phyloP scores from a whole-genome alignment of 495 filamentous ascomycete genomes.

The Pseudotulostoma volvatum region DNA sequence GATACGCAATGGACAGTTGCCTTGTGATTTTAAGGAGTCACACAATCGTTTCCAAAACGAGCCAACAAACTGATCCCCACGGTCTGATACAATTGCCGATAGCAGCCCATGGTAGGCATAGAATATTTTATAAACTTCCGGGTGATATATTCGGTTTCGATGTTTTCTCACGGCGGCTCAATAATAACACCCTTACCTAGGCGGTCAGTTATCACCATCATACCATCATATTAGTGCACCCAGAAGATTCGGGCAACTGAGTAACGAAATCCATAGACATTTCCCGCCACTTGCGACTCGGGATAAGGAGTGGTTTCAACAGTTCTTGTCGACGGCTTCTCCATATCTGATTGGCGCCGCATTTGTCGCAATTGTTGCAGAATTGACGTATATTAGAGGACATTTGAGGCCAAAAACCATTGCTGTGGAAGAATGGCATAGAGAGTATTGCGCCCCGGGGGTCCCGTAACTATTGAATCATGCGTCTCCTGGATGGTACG shows the following conservation, averaged over 20 bases:
- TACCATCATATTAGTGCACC: too few relatives aligned
- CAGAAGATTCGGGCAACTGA: too few relatives aligned
- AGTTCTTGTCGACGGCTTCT: slow-evolving; percentile 5
- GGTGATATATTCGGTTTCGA: slow-evolving; percentile 3
- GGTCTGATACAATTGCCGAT: slow-evolving; percentile 8
- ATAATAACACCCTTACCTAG: slow-evolving; percentile 6
- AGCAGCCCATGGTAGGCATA: slow-evolving; percentile 4
- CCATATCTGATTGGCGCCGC: slow-evolving; percentile 1
- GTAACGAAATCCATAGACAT: slow-evolving; percentile 10
- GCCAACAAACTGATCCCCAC: slow-evolving; percentile 7
- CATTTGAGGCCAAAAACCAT: slow-evolving; percentile 4
- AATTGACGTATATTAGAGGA: background rate
- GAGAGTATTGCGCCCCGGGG: slow-evolving; percentile 2
- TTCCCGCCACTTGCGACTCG: slow-evolving; percentile 8
- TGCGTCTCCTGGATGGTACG: slow-evolving; percentile 1
- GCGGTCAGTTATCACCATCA: slow-evolving; percentile 6
- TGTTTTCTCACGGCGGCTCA: slow-evolving; percentile 7
- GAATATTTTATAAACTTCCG: slow-evolving; percentile 4
- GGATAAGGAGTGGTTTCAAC: slow-evolving; percentile 9
- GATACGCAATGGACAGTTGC: slow-evolving; percentile 9
- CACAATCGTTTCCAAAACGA: slow-evolving; percentile 9
- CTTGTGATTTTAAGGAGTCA: slow-evolving; percentile 3
- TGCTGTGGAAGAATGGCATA: background rate
- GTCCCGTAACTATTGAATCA: background rate
- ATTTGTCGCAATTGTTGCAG: slow-evolving; percentile 1